phyloP scores from a whole-genome alignment of 73 alveolate genomes.

The Stentor roeselii region DNA sequence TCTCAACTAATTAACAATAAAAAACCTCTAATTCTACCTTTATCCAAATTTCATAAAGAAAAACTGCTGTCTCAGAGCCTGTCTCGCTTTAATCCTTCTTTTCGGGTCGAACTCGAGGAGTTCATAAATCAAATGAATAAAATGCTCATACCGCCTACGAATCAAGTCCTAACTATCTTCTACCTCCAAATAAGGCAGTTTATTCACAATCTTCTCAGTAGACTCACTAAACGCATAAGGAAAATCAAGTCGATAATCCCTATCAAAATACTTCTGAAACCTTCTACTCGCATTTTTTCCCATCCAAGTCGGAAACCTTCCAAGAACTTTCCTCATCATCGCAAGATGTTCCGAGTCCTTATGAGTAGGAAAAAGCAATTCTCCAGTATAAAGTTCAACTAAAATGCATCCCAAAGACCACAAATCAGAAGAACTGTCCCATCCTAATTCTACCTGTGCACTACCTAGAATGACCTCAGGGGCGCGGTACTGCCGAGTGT shows the following conservation, averaged over 20 bases:
- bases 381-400: conserved; percentile 95
- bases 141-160: neutral
- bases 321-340: conserved; percentile 87
- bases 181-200: neutral
- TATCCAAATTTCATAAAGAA: neutral
- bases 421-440: conserved; percentile 89
- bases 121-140: conserved; percentile 1
- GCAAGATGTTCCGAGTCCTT: conserved; percentile 92
- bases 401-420: conserved; percentile 98
- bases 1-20: too few species aligned
- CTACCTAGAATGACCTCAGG: conserved; percentile 91
- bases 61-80: conserved; percentile 14
- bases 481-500: conserved; percentile 96
- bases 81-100: neutral
- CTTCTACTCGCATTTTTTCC: neutral
- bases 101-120: neutral
- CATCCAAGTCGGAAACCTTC: conserved; percentile 94
- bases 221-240: neutral
- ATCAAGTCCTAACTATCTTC: conserved; percentile 6
- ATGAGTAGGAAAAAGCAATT: conserved; percentile 88
- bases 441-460: conserved; percentile 39
- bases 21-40: neutral
- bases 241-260: neutral
- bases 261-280: neutral
- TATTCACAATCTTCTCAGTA: neutral